Base-by-base conservation (phyloP, 139 green algal species). In the Chlorella sp. region DNA sequence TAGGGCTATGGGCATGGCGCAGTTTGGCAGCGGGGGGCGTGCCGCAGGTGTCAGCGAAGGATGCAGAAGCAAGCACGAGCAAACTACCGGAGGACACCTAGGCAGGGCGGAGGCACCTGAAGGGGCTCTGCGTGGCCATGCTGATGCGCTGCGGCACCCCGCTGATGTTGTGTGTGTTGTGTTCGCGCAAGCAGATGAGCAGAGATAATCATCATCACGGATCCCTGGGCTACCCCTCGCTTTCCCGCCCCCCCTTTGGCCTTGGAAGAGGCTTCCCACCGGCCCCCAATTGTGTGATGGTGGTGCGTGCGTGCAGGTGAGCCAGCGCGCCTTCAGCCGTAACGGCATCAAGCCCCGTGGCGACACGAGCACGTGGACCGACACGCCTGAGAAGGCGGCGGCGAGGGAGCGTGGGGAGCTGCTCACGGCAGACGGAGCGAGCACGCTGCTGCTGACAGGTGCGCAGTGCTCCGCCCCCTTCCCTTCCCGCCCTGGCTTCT, bases 361-460 rank as follows among this genome's bases (percentile, higher is more conserved):
- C 0, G 88, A 93, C 79, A 90, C 81, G 31, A 86, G 74, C 26
- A 80, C 42, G 26, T 94, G 90, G 90, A 91, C 90, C 2, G 82
- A 90, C 75, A 93, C 82, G 2, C 90, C 89, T 1, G 68, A 84
- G 64, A 74, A 87, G 62, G 66, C 69, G 24, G 79, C 77, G 22
- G 60, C 72, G 49, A 78, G 77, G 55, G 75, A 74, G 70, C 68
- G 61, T 23, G 62, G 73, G 34, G 73, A 72, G 66, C 32, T 60
- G 31, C 62, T 79, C 5, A 62, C 67, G 2, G 60, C 36, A 27
- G 36, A 42, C 20, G 67, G 70, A 31, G 74, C 31, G 70, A 5
- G 51, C n/a, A n/a, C 36, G 30, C 59, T 73, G 65, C 61, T 77
- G 68, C 34, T 75, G 29, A 59, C 62, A 24, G 62, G 49, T 20